Base-by-base conservation (phyloP, 2,329 filamentous ascomycete genomes). In the Fusarium penzigii region DNA sequence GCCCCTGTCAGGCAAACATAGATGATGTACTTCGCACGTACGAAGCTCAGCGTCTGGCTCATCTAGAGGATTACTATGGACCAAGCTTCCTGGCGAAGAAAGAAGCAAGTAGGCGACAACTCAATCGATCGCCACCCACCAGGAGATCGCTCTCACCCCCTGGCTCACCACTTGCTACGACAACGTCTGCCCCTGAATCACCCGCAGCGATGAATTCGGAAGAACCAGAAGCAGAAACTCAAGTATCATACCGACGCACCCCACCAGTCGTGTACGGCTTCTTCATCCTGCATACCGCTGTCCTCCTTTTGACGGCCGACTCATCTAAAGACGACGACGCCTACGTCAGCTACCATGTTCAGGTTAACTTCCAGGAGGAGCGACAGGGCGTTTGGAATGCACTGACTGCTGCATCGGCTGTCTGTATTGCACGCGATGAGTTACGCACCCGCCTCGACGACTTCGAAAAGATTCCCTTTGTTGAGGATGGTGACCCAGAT, bases 381-480 rank as follows among this genome's bases (percentile, higher is more conserved):
- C 63, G 68, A 16, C 74, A 77, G 58, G 70, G 73, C 47, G 68
- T 77, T 17, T 77, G 75, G 75, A 77, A 77, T 55, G 75, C 73
- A 2, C 57, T 77, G 38, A 77, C 75, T 5, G 48, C 75, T 10
- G 75, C 73, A 9, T 66, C 75, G 17, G 68, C 68, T 11, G 67
- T 70, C 2, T 77, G 74, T 48, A 56, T 72, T 48, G 74, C 74
- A 5, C 67, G 74, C 13, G 73, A 77, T 44, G 70, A 75, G 48
- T 61, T 76, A 48, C 70, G 68, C 42, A 50, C 58, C 7, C 63
- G 71, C 41, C 44, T 58, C 17, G 62, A 61, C 2, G 70, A 75
- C 53, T 76, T 76, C 62, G 66, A 72, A 44, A 56, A 65, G 36
- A 42, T 65, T 40, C 56, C 62, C 5, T 51, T 53, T 3, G 48